These are phyloP conservation scores for Paraphysoderma sedebokerense DNA, from an alignment of 371 early-diverging fungal species.

Conservation along the genomic window DNA sequence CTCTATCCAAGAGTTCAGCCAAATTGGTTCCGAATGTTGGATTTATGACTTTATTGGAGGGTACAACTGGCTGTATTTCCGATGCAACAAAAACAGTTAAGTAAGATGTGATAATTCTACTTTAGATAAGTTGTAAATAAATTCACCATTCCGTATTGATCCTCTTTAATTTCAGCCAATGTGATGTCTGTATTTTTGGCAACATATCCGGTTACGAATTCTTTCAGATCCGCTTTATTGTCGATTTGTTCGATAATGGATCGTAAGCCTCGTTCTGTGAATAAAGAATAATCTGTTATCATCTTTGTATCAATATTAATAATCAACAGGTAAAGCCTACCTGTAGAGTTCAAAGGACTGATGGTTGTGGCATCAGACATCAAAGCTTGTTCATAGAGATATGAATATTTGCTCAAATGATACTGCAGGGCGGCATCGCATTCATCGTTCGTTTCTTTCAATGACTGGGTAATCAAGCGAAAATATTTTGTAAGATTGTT, in stretches of 20 bases:
- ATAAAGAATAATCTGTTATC: no score
- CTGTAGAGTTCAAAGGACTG: no score
- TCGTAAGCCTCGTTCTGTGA: conserved; percentile 25
- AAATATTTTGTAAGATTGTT: neutral
- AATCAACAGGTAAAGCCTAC: no score
- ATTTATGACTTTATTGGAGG: neutral
- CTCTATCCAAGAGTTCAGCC: conserved; percentile 36
- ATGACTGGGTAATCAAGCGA: conserved; percentile 12
- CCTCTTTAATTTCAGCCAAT: no score
- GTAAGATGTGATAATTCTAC: no score
- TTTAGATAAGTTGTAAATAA: no score
- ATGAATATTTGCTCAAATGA: conserved; percentile 49
- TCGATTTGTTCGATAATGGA: conserved; percentile 37
- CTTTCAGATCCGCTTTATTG: conserved; percentile 23
- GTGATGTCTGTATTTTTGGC: no score
- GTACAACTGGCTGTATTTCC: no score
- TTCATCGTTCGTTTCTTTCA: conserved; percentile 51
- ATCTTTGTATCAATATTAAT: no score
- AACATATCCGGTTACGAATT: conserved; percentile 17
- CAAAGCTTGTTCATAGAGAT: conserved; percentile 19
- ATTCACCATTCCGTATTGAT: conserved; percentile 32
- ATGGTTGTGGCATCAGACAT: conserved; percentile 15
- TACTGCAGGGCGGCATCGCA: conserved; percentile 48
- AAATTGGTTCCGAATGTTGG: neutral
- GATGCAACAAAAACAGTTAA: no score